Evolutionary conservation across 2,329 filamentous ascomycete species (phyloP).

Genomic region (Calonectria multiphialidica): DNA sequence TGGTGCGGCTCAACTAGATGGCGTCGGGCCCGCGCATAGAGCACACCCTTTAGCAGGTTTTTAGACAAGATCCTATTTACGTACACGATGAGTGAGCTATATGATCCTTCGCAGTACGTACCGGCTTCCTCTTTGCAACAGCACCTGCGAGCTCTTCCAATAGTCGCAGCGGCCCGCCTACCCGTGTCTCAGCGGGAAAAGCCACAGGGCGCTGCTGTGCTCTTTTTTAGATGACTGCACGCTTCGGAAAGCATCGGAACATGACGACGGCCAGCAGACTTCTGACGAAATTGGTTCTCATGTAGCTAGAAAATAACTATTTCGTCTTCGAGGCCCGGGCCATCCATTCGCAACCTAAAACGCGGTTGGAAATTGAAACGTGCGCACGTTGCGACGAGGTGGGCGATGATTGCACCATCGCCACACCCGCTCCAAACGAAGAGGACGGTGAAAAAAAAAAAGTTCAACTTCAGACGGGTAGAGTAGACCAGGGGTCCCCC

Average conservation of each 20-base stretch:
- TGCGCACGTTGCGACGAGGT: slow-evolving; percentile 36
- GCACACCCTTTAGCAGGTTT: slow-evolving; percentile 12
- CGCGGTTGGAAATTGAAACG: slow-evolving; percentile 5
- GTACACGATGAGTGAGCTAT: slow-evolving; percentile 2
- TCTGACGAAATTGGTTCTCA: slow-evolving; percentile 10
- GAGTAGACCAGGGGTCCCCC: slow-evolving; percentile 31
- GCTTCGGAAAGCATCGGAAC: slow-evolving; percentile 3
- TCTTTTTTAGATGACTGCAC: not conserved
- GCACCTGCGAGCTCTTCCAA: not conserved
- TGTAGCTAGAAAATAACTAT: not conserved
- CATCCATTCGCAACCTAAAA: slow-evolving; percentile 15
- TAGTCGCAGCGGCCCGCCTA: slow-evolving; percentile 9
- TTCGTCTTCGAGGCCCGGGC: not conserved
- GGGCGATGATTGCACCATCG: slow-evolving; percentile 38
- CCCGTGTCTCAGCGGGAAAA: not conserved
- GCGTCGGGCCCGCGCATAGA: slow-evolving; percentile 14
- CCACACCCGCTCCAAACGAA: not conserved
- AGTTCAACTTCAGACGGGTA: slow-evolving; percentile 20
- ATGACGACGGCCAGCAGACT: not conserved
- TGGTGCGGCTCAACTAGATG: slow-evolving; percentile 39
- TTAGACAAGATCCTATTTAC: slow-evolving; percentile 1
- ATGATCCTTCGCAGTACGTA: not conserved
- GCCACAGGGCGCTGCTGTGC: not conserved
- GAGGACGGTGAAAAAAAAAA: slow-evolving; percentile 12
- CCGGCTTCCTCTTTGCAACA: not conserved